Percentiles rank a stretch among this genome's conserved stretches.
phyloP scores from a whole-genome alignment of 2,329 filamentous ascomycete species.

The Parascedosporium putredinis region DNA sequence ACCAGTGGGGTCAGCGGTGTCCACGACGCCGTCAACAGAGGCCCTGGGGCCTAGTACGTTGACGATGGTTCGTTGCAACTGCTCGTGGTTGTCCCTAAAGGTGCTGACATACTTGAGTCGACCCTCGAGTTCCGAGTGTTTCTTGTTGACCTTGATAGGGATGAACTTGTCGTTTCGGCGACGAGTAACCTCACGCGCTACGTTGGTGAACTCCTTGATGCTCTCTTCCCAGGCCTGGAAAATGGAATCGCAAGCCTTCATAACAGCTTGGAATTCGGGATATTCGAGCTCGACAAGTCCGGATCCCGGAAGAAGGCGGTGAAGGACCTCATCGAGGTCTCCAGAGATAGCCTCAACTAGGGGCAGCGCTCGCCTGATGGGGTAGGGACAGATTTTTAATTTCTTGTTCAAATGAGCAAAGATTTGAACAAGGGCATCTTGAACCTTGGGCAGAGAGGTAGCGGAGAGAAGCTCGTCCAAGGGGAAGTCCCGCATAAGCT shows the following conservation, averaged over 20 bases:
- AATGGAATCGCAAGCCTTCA: slow-evolving; percentile 73
- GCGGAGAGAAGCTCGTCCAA: slow-evolving; percentile 90
- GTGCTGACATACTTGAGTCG: slow-evolving; percentile 87
- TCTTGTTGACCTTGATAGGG: slow-evolving; percentile 87
- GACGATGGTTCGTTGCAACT: slow-evolving; percentile 89
- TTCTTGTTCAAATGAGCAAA: slow-evolving; percentile 97
- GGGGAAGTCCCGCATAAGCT: slow-evolving; percentile 96
- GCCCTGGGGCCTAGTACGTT: slow-evolving; percentile 82
- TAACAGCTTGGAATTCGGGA: slow-evolving; percentile 75
- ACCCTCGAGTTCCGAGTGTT: slow-evolving; percentile 81
- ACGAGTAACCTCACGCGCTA: slow-evolving; percentile 87
- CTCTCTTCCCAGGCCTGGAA: slow-evolving; percentile 94
- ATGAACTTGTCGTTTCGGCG: slow-evolving; percentile 97
- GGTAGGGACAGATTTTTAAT: slow-evolving; percentile 90
- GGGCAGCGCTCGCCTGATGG: slow-evolving; percentile 78
- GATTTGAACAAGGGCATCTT: slow-evolving; percentile 80
- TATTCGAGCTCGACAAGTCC: slow-evolving; percentile 89
- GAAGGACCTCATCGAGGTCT: slow-evolving; percentile 79
- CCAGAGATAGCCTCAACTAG: slow-evolving; percentile 96
- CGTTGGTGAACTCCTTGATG: slow-evolving; percentile 94
- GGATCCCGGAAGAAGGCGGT: slow-evolving; percentile 73
- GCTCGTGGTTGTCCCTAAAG: slow-evolving; percentile 95
- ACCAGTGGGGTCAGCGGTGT: slow-evolving; percentile 40
- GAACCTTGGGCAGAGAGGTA: slow-evolving; percentile 76
- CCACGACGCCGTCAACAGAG: slow-evolving; percentile 41